Base-by-base conservation (phyloP, 805 yeast genomes). In the Naumovozyma baii region DNA sequence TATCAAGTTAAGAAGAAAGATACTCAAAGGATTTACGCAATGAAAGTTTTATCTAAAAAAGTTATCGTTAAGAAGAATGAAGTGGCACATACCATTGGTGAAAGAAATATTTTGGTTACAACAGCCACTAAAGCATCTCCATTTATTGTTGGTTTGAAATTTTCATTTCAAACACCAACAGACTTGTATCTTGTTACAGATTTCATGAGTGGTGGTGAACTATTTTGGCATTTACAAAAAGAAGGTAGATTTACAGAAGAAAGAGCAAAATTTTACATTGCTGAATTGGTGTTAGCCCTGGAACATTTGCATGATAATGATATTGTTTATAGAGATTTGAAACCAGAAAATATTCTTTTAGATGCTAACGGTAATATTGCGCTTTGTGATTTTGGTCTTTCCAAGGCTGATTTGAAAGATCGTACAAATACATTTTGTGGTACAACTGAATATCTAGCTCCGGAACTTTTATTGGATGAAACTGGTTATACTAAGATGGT, bases 281-380 rank as follows among this genome's bases (percentile, higher is more conserved):
- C 97, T 1, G 98, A 92, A 64, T 72, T 92, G 53, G 87, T 92
- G 35, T 65, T 90, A 39, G 96, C 97, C 1, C 69, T 92, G 46
- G 96, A 92, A 64, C 95, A 87, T 59, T 71, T 92, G 50, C 98
- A 92, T 59, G 94, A 90, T 59, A 85, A 87, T 61, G 96, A 84
- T 51, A 90, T 92, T 51, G 96, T 92, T 43, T 92, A 92, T 65
- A 79, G 98, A 59, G 98, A 92, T 65, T 73, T 92, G 58, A 92
- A 92, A 65, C 98, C 98, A 1, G 98, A 92, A 65, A 92, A 92
- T 62, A 92, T 92, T 47, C 64, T 92, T 49, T 68, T 92, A 40
- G 98, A 92, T 64, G 96, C 96, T 10, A 86, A 87, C 63, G 98
- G 98, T 14, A 96, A 92, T 61, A 85, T 92, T 53, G 96, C 96